Conservation (phyloP, 164 flowering plant species). For the Paratinospora sagittata region DNA sequence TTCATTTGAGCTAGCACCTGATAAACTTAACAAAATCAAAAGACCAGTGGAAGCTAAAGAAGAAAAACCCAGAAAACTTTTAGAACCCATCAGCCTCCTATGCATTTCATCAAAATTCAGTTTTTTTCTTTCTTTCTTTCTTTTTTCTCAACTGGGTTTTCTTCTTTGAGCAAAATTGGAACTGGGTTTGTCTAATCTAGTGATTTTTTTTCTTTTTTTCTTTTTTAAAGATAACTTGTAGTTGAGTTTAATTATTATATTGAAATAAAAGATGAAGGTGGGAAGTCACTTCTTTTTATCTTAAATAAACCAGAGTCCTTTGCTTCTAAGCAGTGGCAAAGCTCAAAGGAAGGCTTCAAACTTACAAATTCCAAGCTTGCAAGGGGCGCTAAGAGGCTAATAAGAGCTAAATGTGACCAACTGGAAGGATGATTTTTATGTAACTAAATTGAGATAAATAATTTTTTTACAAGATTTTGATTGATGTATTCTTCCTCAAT, state of each 20-base stretch:
- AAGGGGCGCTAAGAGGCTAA: too few species aligned
- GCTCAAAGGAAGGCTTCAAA: not conserved
- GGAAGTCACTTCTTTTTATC: not conserved
- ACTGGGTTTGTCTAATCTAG: not conserved
- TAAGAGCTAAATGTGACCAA: too few species aligned
- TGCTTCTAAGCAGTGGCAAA: not conserved
- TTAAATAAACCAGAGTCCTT: not conserved
- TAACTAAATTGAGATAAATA: too few species aligned
- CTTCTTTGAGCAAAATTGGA: not conserved
- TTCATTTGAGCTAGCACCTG: not conserved
- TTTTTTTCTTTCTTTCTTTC: too few species aligned
- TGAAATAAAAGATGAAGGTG: not conserved
- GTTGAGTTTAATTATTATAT: too few species aligned
- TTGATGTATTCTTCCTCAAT: too few species aligned
- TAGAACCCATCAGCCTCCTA: not conserved
- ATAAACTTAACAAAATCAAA: not conserved
- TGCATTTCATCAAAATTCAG: not conserved
- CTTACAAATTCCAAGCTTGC: too few species aligned
- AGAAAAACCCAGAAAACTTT: not conserved
- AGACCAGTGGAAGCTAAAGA: not conserved
- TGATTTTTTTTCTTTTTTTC: not conserved
- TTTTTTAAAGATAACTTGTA: not conserved
- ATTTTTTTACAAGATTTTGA: too few species aligned
- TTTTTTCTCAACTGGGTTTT: not conserved
- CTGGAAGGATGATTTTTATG: too few species aligned